Base-by-base conservation (phyloP, 768 basidiomycete genomes). In the Amanita molliuscula region DNA sequence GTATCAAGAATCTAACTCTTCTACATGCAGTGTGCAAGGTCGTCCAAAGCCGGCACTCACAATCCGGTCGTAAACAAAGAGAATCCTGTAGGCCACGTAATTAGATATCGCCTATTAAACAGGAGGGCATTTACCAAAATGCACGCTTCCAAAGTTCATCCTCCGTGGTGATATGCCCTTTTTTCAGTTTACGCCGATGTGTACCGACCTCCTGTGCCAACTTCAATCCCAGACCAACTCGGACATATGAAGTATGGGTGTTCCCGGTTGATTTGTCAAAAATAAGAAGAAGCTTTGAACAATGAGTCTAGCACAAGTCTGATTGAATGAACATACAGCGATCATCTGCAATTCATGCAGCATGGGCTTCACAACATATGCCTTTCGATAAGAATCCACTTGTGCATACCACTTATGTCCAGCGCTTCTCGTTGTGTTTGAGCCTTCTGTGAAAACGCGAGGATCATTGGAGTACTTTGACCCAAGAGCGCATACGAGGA, bases 141-240 rank as follows among this genome's bases (percentile, higher is more conserved):
- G 75, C 77, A 23, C 82, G 75, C 59, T 85, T 86, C 78, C 84
- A 86, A 18, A 84, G 68, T 60, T 91, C 87, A 48, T 82, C 75
- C 54, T 88, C 82, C 4, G 69, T 64, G 10, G 66, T 73, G 9
- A 70, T 70, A 7, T 50, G 44, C 13, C 51, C 52, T 13, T 54
- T 60, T 38, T 60, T 53, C 9, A 59, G 54, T 46, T 64, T 67
- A 26, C 73, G 63, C 48, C 69, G 62, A 62, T 91, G 89, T 1
- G 78, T 82, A 26, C 89, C 81, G 33, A 88, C 77, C 54, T 92
- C 88, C 59, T 88, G 81, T 0, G 81, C 77, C 44, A 82, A 67
- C 3, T 85, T 79, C 25, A 90, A 63, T 15, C 81, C 84, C 34
- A 83, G 65, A 0, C 84, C 83, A 35, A 79, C 69, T 6, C 78